phyloP scores from a whole-genome alignment of 208 protist species.

The Trypanosoma congolense region DNA sequence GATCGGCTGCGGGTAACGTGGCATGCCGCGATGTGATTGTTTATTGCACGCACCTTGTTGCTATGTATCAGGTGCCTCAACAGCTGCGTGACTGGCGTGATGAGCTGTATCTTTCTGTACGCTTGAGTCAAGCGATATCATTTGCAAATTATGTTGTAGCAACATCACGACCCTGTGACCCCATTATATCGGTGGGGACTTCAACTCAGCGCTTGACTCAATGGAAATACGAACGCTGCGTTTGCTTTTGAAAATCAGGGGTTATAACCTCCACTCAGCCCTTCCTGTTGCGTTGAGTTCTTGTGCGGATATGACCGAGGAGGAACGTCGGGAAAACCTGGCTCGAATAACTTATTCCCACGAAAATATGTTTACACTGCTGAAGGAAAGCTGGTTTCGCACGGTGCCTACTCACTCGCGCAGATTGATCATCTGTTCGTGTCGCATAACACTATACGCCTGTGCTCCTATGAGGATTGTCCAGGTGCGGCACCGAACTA shows the following conservation, averaged over 20 bases:
- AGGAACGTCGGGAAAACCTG: slow-evolving; percentile 19
- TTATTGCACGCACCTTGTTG: slow-evolving; percentile 83
- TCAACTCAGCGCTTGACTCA: slow-evolving; percentile 76
- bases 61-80: slow-evolving; percentile 65
- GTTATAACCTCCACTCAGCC: slow-evolving; percentile 64
- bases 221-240: slow-evolving; percentile 79
- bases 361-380: slow-evolving; percentile 69
- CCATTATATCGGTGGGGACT: slow-evolving; percentile 81
- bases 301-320: slow-evolving; percentile 3
- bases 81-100: slow-evolving; percentile 49
- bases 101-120: slow-evolving; percentile 77
- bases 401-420: slow-evolving; percentile 62
- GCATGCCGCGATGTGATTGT: slow-evolving; percentile 48
- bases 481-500: slow-evolving; percentile 48
- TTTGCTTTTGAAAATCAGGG: slow-evolving; percentile 57
- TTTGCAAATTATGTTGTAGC: slow-evolving; percentile 66
- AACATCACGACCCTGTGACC: slow-evolving; percentile 65
- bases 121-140: slow-evolving; percentile 74
- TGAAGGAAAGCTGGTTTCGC: slow-evolving; percentile 61
- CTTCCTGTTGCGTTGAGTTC: slow-evolving; percentile 32
- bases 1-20: slow-evolving; percentile 6
- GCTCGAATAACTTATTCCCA: slow-evolving; percentile 67
- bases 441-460: slow-evolving; percentile 33
- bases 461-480: slow-evolving; percentile 64
- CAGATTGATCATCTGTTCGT: slow-evolving; percentile 89